These are phyloP conservation scores for Seiridium unicorne DNA, from an alignment of 2,329 filamentous ascomycete species.

Conservation along the genomic window DNA sequence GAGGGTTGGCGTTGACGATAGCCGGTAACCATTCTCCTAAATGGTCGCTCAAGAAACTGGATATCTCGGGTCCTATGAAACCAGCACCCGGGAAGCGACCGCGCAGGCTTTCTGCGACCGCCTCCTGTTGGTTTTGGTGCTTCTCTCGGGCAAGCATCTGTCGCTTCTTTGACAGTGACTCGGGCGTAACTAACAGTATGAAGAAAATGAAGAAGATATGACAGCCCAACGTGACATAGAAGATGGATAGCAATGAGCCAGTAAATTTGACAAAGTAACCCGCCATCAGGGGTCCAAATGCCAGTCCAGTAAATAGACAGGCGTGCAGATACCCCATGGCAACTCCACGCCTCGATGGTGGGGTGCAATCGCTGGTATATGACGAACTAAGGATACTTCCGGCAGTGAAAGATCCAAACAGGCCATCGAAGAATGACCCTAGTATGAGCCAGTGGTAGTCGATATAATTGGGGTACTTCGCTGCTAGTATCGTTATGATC, in stretches of 20 bases:
- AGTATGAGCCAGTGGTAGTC: slow-evolving; percentile 78
- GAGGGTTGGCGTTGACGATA: slow-evolving; percentile 58
- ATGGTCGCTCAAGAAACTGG: slow-evolving; percentile 17
- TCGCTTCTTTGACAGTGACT: slow-evolving; percentile 75
- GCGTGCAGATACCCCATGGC: slow-evolving; percentile 89
- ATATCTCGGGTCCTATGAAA: slow-evolving; percentile 16
- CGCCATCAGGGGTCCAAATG: slow-evolving; percentile 78
- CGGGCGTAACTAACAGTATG: slow-evolving; percentile 71
- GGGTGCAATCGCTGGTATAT: slow-evolving; percentile 86
- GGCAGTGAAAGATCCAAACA: slow-evolving; percentile 86
- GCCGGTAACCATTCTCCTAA: slow-evolving; percentile 27
- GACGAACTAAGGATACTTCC: slow-evolving; percentile 75
- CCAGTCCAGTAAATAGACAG: slow-evolving; percentile 84
- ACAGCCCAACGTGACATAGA: slow-evolving; percentile 75
- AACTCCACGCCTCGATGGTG: slow-evolving; percentile 75
- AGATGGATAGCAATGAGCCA: slow-evolving; percentile 74
- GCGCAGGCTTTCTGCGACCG: slow-evolving; percentile 29
- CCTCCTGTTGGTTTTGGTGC: slow-evolving; percentile 46
- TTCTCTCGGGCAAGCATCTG: slow-evolving; percentile 71
- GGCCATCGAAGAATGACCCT: slow-evolving; percentile 75
- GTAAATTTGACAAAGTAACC: slow-evolving; percentile 77
- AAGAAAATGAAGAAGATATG: slow-evolving; percentile 74
- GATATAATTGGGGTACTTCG: slow-evolving; percentile 68
- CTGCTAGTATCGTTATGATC: slow-evolving; percentile 74
- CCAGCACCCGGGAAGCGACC: slow-evolving; percentile 17